Base-by-base conservation (phyloP, 495 filamentous ascomycete species). In the Penicillium chermesinum region DNA sequence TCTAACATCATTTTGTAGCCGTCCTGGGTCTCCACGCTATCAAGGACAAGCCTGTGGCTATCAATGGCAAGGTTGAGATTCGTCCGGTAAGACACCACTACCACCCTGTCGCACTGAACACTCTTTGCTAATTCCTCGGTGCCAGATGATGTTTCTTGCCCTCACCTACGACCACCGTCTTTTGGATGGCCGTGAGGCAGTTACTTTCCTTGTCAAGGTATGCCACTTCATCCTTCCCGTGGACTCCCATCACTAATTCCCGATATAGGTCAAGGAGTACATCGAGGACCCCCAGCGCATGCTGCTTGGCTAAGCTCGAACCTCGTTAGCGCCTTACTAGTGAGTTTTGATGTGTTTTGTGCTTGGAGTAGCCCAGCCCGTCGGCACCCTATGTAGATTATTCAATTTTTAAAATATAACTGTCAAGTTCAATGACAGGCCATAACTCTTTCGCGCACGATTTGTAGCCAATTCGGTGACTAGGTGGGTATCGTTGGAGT, bases 21-120 rank as follows among this genome's bases (percentile, higher is more conserved):
- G 93, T 98, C 19, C 77, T 98, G 47, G 93, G 93, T 46, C 83
- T 98, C n/a, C 93, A 98, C 67, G 89, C 91, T 21, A 96, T 96
- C 67, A 97, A 97, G 77, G 91, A 98, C 34, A 90, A 86, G 61
- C 80, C 91, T 1, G 86, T 96, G 32, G 91, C 75, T 19, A 71
- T 97, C 35, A 89, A 96, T 59, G 93, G 94, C 41, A 89, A 96
- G 72, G 68, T 97, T 34, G 91, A 95, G 62, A 86, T 95, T 53
- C 82, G 93, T 50, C 93, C 94, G 18, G 83, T 86, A 71, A 50
- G 78, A 63, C 38, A 7, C n/a, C 19, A 12, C 10, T n/a, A 15
- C 34, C 33, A 18, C 19, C 5, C 20, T 8, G 1, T 13, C 10
- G 3, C 5, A 10, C 15, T 37, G 22, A 36, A 1, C 1, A 3